phyloP scores from a whole-genome alignment of 2,329 filamentous ascomycete species.

The Dothiorella sarmentorum region DNA sequence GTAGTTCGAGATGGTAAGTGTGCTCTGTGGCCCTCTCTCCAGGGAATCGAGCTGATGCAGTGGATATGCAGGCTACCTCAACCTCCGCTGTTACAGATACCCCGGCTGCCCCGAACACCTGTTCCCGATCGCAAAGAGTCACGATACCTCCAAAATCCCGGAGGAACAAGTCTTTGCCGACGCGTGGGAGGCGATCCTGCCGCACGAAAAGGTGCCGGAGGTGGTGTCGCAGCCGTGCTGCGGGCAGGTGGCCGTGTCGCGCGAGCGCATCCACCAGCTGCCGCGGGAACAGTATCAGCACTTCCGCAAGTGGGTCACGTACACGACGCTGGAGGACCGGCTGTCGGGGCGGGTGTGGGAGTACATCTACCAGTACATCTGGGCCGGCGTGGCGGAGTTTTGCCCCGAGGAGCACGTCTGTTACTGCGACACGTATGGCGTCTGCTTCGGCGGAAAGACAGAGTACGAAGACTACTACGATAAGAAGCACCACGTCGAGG shows the following conservation, averaged over 20 bases:
- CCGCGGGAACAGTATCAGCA: conserved; percentile 47
- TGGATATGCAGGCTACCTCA: conserved; percentile 35
- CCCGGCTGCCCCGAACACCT: conserved; percentile 38
- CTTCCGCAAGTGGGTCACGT: conserved; percentile 53
- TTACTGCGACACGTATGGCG: conserved; percentile 57
- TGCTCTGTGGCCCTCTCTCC: conserved; percentile 18
- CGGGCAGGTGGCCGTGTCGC: conserved; percentile 22
- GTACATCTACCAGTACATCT: conserved; percentile 57
- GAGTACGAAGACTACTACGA: conserved; percentile 45
- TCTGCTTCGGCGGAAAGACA: conserved; percentile 50
- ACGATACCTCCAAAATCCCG: conserved; percentile 53
- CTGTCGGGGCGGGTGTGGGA: conserved; percentile 55
- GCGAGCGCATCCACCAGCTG: conserved; percentile 28
- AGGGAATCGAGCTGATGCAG: conserved; percentile 34
- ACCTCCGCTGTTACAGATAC: conserved; percentile 37
- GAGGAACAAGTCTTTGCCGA: conserved; percentile 15
- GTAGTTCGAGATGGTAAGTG: conserved; percentile 25
- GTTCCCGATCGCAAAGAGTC: conserved; percentile 42
- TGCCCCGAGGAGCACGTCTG: conserved; percentile 50
- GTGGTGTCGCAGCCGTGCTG: conserved; percentile 22
- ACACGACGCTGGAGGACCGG: conserved; percentile 49
- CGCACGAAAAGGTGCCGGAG: conserved; percentile 16
- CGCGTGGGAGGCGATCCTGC: conserved; percentile 20
- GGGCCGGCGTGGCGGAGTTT: conserved; percentile 44
- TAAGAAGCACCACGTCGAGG: conserved; percentile 33